Evolutionary conservation across 1,284 basidiomycete genomes (phyloP).

Genomic region (Hemileccinum hortonii): DNA sequence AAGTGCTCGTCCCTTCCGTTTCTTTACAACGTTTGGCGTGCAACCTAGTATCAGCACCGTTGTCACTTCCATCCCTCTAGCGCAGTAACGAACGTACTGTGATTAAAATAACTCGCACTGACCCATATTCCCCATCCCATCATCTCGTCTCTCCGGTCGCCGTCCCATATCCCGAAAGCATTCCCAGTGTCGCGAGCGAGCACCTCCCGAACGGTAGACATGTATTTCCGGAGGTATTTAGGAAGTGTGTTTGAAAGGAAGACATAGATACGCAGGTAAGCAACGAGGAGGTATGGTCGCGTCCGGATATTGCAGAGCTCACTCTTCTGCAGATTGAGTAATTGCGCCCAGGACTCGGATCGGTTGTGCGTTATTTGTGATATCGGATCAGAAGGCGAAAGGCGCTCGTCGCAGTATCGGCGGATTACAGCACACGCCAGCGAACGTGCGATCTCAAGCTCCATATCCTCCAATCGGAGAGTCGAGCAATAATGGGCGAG

Average conservation of each 20-base stretch:
- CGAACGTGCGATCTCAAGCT: conserved; percentile 53
- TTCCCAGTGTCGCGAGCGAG: conserved; percentile 63
- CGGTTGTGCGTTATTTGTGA: neutral
- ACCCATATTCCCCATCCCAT: conserved; percentile 63
- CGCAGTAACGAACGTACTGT: conserved; percentile 42
- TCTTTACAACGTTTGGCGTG: conserved; percentile 57
- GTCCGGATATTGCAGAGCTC: conserved; percentile 42
- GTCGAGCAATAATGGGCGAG: conserved; percentile 22
- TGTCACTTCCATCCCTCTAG: neutral
- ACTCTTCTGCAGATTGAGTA: conserved; percentile 51
- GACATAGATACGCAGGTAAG: conserved; percentile 46
- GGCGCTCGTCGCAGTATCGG: conserved; percentile 31
- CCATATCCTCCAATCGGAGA: conserved; percentile 45
- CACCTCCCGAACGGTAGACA: conserved; percentile 48
- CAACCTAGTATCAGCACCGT: conserved; percentile 44
- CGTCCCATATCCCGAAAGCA: conserved; percentile 66
- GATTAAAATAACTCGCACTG: conserved; percentile 65
- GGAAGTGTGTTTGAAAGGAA: conserved; percentile 43
- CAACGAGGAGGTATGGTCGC: conserved; percentile 44
- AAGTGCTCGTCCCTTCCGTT: conserved; percentile 44
- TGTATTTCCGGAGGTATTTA: conserved; percentile 36
- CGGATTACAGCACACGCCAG: conserved; percentile 47
- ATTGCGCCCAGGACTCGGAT: conserved; percentile 15
- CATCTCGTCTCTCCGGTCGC: conserved; percentile 50
- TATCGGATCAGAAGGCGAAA: conserved; percentile 9